Percentiles rank a stretch among this genome's conserved stretches.
Evolutionary conservation across 2,329 filamentous ascomycete species (phyloP).

Genomic region (Diaporthe helianthi): DNA sequence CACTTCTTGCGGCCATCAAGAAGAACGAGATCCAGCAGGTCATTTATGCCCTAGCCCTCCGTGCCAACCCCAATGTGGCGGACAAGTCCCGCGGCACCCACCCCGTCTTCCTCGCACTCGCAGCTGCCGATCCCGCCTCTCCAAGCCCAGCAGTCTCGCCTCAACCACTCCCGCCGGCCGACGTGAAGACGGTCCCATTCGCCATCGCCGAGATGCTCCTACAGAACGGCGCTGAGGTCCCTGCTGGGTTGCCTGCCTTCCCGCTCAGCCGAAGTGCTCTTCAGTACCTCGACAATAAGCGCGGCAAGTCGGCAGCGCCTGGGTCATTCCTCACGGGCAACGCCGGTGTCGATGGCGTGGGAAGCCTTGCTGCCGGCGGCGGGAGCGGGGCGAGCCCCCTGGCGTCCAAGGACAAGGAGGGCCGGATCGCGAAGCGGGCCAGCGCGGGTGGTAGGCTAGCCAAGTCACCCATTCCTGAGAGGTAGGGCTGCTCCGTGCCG

Average conservation of each 20-base stretch:
- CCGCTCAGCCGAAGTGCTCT: constrained; percentile 82
- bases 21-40: constrained; percentile 95
- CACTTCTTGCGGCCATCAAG: constrained; percentile 90
- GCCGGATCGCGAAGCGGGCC: constrained; percentile 77
- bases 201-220: constrained; percentile 88
- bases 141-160: constrained; percentile 62
- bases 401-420: constrained; percentile 64
- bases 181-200: constrained; percentile 71
- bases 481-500: constrained; percentile 52
- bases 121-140: constrained; percentile 87
- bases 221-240: constrained; percentile 93
- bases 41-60: constrained; percentile 85
- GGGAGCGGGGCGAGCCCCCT: constrained; percentile 41
- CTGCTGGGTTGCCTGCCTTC: constrained; percentile 76
- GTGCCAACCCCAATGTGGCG: constrained; percentile 83
- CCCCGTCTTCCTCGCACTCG: constrained; percentile 87
- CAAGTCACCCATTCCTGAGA: constrained; percentile 68
- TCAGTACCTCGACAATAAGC: constrained; percentile 83
- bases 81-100: constrained; percentile 91
- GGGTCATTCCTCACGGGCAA: constrained; percentile 37
- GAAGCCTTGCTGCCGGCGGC: constrained; percentile 61
- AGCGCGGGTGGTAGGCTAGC: constrained; percentile 78
- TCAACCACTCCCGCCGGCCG: constrained; percentile 47
- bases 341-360: constrained; percentile 60
- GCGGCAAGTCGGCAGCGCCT: constrained; percentile 52